Evolutionary conservation across 192 early-diverging fungal genomes (phyloP).

Genomic region (Hyaloraphidium curvatum): DNA sequence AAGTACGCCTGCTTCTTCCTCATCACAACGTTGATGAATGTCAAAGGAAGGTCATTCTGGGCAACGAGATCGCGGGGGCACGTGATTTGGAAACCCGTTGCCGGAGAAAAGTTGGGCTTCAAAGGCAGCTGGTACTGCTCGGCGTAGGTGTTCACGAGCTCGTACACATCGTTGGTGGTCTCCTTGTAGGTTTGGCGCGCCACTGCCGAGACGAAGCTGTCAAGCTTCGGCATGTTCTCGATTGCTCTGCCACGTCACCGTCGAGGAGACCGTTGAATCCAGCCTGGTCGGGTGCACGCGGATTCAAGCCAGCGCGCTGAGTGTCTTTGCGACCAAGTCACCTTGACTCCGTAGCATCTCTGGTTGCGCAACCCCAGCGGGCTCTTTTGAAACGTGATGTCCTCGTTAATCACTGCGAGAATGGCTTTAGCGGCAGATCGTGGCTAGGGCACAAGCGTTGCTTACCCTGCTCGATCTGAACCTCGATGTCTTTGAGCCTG

Average conservation of each 20-base stretch:
- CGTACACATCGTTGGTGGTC: constrained; percentile 46
- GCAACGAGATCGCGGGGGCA: constrained; percentile 19
- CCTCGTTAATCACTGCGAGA: constrained; percentile 40
- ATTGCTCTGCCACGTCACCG: constrained; percentile 35
- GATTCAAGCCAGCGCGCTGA: background rate
- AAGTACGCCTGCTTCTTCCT: constrained; percentile 42
- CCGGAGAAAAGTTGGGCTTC: constrained; percentile 39
- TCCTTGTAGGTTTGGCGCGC: constrained; percentile 64
- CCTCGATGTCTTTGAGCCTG: constrained; percentile 15
- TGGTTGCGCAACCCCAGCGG: constrained; percentile 61
- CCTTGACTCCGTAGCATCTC: constrained; percentile 69
- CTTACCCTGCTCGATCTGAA: constrained; percentile 21
- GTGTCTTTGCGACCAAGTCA: constrained; percentile 1
- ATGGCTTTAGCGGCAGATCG: background rate
- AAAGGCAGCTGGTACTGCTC: constrained; percentile 36
- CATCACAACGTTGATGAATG: constrained; percentile 52
- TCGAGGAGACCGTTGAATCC: constrained; percentile 71
- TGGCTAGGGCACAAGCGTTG: constrained; percentile 1
- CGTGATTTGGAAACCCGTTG: constrained; percentile 40
- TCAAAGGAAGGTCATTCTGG: constrained; percentile 25
- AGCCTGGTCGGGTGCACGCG: constrained; percentile 16
- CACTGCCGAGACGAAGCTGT: background rate
- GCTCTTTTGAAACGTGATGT: constrained; percentile 44
- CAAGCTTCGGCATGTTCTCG: background rate
- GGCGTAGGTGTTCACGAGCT: constrained; percentile 16